phyloP scores from a whole-genome alignment of 140 eudicot genomes.

The Senecio squalidus region DNA sequence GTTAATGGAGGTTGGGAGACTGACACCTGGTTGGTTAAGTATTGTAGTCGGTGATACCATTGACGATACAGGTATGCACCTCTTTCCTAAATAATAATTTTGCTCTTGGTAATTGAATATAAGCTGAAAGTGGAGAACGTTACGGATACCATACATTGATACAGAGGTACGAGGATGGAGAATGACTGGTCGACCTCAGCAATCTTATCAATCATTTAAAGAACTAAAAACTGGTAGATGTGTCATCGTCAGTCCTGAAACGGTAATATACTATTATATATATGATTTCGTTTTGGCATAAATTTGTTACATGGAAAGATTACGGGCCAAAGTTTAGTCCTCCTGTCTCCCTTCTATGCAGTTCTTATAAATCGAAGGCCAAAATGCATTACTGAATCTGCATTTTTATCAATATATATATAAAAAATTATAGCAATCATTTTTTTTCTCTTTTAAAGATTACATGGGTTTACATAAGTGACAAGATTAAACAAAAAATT shows the following conservation, averaged over 20 bases:
- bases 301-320: neutral
- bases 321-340: neutral
- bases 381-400: no score
- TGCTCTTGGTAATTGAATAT: neutral
- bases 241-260: neutral
- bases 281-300: neutral
- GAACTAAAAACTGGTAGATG: neutral
- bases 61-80: constrained; percentile 2
- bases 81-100: no score
- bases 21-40: neutral
- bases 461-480: neutral
- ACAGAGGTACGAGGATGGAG: constrained; percentile 10
- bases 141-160: neutral
- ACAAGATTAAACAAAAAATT: neutral
- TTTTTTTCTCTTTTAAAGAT: no score
- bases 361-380: no score
- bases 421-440: no score
- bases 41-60: neutral
- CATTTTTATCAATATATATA: no score
- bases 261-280: neutral
- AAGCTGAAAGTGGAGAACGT: neutral
- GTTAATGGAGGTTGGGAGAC: neutral
- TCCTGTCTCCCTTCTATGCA: neutral
- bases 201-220: neutral
- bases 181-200: neutral